These are phyloP conservation scores for Geoglossum glabrum DNA, from an alignment of 495 filamentous ascomycete genomes.

Conservation along the genomic window DNA sequence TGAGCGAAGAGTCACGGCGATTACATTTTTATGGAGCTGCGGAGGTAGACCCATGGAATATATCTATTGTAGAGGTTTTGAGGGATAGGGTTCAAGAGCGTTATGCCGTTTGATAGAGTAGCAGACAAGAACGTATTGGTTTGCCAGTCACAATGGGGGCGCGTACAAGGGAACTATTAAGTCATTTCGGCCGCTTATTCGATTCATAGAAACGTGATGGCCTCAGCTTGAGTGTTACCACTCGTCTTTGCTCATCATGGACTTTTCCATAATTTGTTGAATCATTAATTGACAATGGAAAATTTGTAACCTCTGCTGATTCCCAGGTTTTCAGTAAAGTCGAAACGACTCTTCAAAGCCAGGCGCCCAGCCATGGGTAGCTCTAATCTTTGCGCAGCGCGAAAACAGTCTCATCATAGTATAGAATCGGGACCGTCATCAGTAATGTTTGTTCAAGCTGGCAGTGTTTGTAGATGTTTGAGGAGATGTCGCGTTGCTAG, in stretches of 20 bases:
- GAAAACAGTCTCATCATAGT: constrained; percentile 39
- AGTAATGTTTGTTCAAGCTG: constrained; percentile 38
- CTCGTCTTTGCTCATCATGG: background rate
- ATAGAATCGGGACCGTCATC: constrained; percentile 30
- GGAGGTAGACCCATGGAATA: background rate
- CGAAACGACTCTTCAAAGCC: constrained; percentile 48
- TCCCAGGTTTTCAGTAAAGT: constrained; percentile 46
- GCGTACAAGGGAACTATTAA: too few relatives aligned
- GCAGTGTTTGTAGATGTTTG: constrained; percentile 26
- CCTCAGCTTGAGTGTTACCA: too few relatives aligned
- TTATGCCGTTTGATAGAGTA: background rate
- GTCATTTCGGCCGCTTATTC: too few relatives aligned
- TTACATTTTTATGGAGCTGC: background rate
- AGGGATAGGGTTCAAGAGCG: background rate
- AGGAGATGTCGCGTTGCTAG: constrained; percentile 13
- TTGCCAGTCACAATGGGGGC: background rate
- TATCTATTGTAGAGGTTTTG: background rate
- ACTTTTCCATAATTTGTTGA: background rate
- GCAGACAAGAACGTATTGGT: background rate
- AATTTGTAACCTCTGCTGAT: constrained; percentile 61
- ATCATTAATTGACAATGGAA: background rate
- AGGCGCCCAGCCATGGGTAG: constrained; percentile 64
- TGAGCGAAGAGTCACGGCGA: background rate
- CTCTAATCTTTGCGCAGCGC: constrained; percentile 47
- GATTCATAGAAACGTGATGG: too few relatives aligned